These are phyloP conservation scores for Crithidia thermophila DNA, from an alignment of 208 protist genomes.

Conservation along the genomic window DNA sequence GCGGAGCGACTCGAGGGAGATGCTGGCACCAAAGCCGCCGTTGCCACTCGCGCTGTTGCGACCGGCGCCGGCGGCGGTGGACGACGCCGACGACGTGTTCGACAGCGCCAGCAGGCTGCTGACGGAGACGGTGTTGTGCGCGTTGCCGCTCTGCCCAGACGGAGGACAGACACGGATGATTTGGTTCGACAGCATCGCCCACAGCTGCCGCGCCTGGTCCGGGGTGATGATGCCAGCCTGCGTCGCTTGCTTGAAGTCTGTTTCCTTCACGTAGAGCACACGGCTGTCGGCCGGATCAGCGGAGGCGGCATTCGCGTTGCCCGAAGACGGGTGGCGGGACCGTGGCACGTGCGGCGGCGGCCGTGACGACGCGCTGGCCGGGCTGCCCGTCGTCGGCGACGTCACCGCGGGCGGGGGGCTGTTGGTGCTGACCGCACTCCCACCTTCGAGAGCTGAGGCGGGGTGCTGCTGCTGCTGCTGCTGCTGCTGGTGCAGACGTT, in stretches of 20 bases:
- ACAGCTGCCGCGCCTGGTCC: constrained; percentile 83
- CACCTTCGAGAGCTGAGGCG: background rate
- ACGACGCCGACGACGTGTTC: constrained; percentile 17
- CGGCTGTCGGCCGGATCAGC: background rate
- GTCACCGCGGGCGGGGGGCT: background rate
- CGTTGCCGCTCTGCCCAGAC: constrained; percentile 12
- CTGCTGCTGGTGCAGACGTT: constrained; percentile 50
- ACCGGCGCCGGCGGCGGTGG: constrained; percentile 2
- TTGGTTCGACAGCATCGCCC: constrained; percentile 86
- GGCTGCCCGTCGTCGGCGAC: background rate
- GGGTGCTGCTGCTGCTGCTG: constrained; percentile 10
- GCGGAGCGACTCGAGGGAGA: constrained; percentile 70
- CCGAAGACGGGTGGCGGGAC: constrained; percentile 8
- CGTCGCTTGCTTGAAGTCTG: constrained; percentile 77
- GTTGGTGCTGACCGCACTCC: constrained; percentile 12
- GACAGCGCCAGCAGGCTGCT: constrained; percentile 53
- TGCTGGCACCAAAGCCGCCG: constrained; percentile 49
- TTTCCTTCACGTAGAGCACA: constrained; percentile 69
- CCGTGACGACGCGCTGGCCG: constrained; percentile 1
- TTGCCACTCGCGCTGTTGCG: constrained; percentile 9
- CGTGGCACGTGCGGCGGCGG: constrained; percentile 17
- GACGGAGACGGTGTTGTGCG: constrained; percentile 31
- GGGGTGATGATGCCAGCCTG: constrained; percentile 80
- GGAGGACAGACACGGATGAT: constrained; percentile 61
- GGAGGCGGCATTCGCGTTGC: background rate